A percentile compares a stretch with the other conserved stretches of the same genome.
Evolutionary conservation across 371 early-diverging fungal species (phyloP).

Genomic region (Mortierella sp.): DNA sequence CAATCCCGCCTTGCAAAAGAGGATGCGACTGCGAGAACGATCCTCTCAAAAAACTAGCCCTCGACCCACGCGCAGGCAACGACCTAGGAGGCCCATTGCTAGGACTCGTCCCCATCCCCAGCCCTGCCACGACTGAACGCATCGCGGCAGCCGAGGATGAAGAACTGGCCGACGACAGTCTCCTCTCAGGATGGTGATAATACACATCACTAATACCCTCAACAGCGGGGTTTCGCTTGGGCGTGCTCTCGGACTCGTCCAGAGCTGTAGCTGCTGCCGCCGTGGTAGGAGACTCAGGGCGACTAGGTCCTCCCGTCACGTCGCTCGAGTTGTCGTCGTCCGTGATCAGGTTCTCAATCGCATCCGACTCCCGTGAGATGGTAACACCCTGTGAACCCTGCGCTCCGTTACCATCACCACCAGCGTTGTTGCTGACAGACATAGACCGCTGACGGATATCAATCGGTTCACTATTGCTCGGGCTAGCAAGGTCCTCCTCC

Average conservation of each 20-base stretch:
- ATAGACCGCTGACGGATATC: not conserved
- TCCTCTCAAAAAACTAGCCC: constrained; percentile 19
- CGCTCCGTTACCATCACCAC: not conserved
- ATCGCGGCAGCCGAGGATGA: constrained; percentile 12
- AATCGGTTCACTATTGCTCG: not conserved
- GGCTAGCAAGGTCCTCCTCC: constrained; percentile 26
- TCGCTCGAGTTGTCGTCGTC: constrained; percentile 23
- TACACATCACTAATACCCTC: constrained; percentile 58
- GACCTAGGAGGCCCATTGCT: constrained; percentile 12
- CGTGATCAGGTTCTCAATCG: not conserved
- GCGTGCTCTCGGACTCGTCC: not conserved
- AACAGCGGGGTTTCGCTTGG: constrained; percentile 36
- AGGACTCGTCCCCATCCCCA: not conserved
- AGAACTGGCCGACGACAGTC: constrained; percentile 52
- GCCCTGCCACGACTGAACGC: not conserved
- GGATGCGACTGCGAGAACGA: not conserved
- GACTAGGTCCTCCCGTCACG: constrained; percentile 31
- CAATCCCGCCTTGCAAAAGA: not conserved
- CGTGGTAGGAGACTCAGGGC: constrained; percentile 8
- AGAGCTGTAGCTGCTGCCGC: not conserved
- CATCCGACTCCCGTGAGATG: not conserved
- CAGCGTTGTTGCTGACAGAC: not conserved
- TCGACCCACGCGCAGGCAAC: constrained; percentile 23
- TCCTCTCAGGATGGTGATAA: constrained; percentile 74
- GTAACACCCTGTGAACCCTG: no score